These are phyloP conservation scores for Chalciporus piperatus DNA, from an alignment of 768 basidiomycete species.

Conservation along the genomic window DNA sequence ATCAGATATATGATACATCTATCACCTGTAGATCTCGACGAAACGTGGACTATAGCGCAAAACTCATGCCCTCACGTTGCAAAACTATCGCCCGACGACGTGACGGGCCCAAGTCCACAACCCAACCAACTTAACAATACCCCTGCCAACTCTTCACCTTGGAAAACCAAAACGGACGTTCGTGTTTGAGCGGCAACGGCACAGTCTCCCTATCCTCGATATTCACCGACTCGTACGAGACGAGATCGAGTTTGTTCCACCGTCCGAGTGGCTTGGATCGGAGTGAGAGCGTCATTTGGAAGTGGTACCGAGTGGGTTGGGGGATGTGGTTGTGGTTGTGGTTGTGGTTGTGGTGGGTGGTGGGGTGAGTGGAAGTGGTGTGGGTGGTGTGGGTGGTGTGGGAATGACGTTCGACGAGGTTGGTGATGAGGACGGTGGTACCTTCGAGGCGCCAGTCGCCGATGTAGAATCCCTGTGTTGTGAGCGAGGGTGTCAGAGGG, in stretches of 20 bases:
- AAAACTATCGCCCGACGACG: not conserved
- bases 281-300: conserved; percentile 69
- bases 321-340: conserved; percentile 2
- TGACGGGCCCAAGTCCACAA: not conserved
- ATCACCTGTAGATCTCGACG: not conserved
- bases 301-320: conserved; percentile 51
- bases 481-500: not conserved
- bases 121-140: conserved; percentile 10
- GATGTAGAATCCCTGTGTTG: conserved; percentile 62
- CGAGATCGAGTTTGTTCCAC: conserved; percentile 79
- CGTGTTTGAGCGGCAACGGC: conserved; percentile 73
- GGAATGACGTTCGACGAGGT: conserved; percentile 53
- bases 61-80: not conserved
- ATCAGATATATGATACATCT: too few relatives aligned
- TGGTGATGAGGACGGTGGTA: conserved; percentile 54
- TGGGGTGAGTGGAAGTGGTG: conserved; percentile 3
- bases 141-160: conserved; percentile 70
- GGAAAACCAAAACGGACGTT: conserved; percentile 93
- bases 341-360: not conserved
- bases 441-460: conserved; percentile 73
- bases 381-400: not conserved
- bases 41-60: too few relatives aligned
- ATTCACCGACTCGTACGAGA: conserved; percentile 71
- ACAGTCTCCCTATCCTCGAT: conserved; percentile 70
- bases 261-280: conserved; percentile 73